Evolutionary conservation across 352 stramenopile species (phyloP), one percentile per base, ranked within the genome.

Genomic region (Phytophthora meadii): DNA sequence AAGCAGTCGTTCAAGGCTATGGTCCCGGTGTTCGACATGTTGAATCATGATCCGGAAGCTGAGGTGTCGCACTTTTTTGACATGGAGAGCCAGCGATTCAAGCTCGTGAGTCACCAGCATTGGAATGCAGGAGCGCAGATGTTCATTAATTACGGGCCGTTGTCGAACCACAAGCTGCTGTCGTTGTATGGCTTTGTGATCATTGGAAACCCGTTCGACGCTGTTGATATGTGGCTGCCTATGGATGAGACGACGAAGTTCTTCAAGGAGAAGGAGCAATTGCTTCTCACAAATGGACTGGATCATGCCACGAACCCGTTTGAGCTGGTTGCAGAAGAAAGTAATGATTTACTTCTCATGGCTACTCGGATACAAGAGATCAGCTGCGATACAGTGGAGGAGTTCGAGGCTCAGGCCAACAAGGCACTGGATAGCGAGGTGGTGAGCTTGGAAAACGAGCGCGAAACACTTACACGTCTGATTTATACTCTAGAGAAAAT

Each of bases 21-120:
- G 87, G 80, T 90, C 9, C 87, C 87, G 0, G 87, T 95, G 24
- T 95, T 95, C 41, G 87, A 95, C 67, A 93, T 95, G 84, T 71
- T 95, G 49, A 95, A 95, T 67, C 84, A 95, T 64, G 78, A 92
- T 61, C 82, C 84, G 9, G 71, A 81, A 54, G 87, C 83, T 9
- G 79, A 92, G 61, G 88, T 93, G 77, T 81, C 68, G 4, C 87
- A 95, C 65, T 82, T 77, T 25, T 87, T 82, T 61, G 85, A 95
- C 53, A 46, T 72, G 27, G 53, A 74, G 0, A 76, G 67, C 22
- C 54, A 88, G 22, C 56, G 53, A 4, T 89, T 95, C 37, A 79
- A 84, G 61, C 76, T 95, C 19, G 78, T 89, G 37, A 90, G 72
- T 40, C 78, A 92, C 60, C 82, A 93, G 69, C 87, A 93, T 48